Base-by-base conservation (phyloP, 164 flowering plant genomes). In the Protea cynaroides region DNA sequence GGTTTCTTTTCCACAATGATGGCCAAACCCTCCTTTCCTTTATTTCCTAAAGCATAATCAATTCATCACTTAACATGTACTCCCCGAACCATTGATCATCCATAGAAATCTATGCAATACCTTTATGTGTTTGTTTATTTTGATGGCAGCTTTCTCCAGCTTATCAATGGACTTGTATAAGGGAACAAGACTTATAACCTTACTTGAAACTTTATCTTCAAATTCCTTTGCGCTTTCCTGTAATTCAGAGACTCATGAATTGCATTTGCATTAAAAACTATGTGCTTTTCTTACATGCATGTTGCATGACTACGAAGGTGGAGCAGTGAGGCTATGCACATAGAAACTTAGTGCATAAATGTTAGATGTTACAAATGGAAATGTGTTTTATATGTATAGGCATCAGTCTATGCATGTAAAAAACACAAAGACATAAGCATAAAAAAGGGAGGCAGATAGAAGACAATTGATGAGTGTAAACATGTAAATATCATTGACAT, bases 131-230 rank as follows among this genome's bases (percentile, higher is more conserved):
- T 37, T 54, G 52, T 78, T 65, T 61, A 82, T 82, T 59, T 75
- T 73, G 43, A 43, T 62, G 57, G 91, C 85, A 43, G 95, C 85
- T 61, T 74, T 75, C 64, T 63, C 63, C 15, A 88, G 81, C 68
- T 86, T 76, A 61, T 75, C 62, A 38, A 88, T 84, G 47, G 95
- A 81, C 73, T 76, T 78, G 74, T 80, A 74, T 70, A 88, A 51
- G 24, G 89, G 91, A 58, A 11, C 47, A 34, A 88, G 62, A 74
- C 15, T 78, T 22, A 86, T 56, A 43, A 63, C 69, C 60, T 69
- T 78, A 9, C 61, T 64, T n/a, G 59, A 61, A 60, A 80, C 21
- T 69, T 68, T 74, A 46, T 36, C 63, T 70, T 80, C 76, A 63
- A 84, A 63, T 12, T 79, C 81, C 66, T 77, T 74, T 51, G 83